A percentile compares a stretch with the other conserved stretches of the same genome.
These are phyloP conservation scores for Chloranthus sessilifolius DNA, from an alignment of 164 flowering plant genomes.

Conservation along the genomic window DNA sequence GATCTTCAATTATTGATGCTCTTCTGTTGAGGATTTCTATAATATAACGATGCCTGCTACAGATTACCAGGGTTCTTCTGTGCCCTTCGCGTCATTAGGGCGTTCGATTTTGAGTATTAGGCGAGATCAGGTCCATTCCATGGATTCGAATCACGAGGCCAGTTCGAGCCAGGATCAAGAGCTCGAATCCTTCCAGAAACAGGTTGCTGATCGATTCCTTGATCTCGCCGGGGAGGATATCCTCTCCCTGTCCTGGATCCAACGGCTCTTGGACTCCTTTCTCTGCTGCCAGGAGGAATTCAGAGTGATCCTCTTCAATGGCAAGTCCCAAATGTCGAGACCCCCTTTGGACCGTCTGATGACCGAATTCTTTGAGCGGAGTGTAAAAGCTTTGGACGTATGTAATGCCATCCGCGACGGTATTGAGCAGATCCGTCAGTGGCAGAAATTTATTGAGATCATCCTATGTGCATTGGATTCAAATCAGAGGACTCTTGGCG, in stretches of 20 bases:
- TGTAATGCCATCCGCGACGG: slow-evolving; percentile 84
- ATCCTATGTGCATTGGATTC: slow-evolving; percentile 51
- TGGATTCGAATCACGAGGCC: slow-evolving; percentile 36
- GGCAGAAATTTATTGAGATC: slow-evolving; percentile 72
- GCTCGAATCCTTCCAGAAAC: slow-evolving; percentile 59
- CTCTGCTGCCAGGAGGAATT: slow-evolving; percentile 74
- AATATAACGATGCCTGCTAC: slow-evolving; percentile 81
- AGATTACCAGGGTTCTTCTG: slow-evolving; percentile 53
- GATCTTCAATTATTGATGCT: too few species aligned
- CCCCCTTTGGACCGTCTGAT: slow-evolving; percentile 51
- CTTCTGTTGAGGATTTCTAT: too few species aligned
- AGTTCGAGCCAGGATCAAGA: slow-evolving; percentile 30
- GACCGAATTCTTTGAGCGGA: slow-evolving; percentile 53
- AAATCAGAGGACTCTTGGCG: slow-evolving; percentile 42
- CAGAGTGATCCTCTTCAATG: slow-evolving; percentile 36
- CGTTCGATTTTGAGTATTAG: slow-evolving; percentile 62
- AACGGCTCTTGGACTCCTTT: slow-evolving; percentile 56
- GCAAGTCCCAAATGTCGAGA: slow-evolving; percentile 21
- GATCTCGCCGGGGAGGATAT: slow-evolving; percentile 42
- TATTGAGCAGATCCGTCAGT: slow-evolving; percentile 69
- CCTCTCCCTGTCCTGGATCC: slow-evolving; percentile 58
- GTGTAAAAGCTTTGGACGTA: slow-evolving; percentile 73
- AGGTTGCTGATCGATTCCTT: slow-evolving; percentile 43
- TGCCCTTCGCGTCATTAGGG: slow-evolving; percentile 34
- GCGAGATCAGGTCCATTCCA: slow-evolving; percentile 65